Evolutionary conservation across 768 basidiomycete species (phyloP), one percentile per base, ranked within the genome.

Genomic region (Xerocomus potaroensis): DNA sequence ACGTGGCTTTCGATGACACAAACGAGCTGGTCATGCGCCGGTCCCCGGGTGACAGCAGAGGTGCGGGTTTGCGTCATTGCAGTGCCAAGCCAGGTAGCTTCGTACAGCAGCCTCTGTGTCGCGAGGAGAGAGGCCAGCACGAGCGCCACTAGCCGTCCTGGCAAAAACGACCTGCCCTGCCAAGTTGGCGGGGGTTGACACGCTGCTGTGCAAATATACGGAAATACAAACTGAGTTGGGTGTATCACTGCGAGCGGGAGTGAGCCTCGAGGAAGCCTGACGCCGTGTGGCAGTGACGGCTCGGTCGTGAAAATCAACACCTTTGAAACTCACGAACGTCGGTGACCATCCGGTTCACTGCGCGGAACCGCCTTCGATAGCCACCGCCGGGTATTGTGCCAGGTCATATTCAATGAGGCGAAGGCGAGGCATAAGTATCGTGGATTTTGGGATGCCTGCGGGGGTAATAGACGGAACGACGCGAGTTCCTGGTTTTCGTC

Each of bases 191-290:
- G 41, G 34, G 32, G 34, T 18, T 10, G 7, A 12, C 41, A 49
- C 19, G 30, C 26, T 31, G 27, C 39, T 41, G 35, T 9, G 19
- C 21, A 22, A 34, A 43, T 15, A 23, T 31, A 44, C n/a, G 22
- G 26, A 48, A 41, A 27, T 35, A 35, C 21, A 19, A 27, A 19
- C 30, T 12, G 31, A 26, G 26, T 21, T 26, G 16, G 39, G 23
- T 30, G 43, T 36, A 21, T 11, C 33, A 12, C 33, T 5, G 32
- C 9, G 30, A 26, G 45, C 30, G 41, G n/a, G n/a, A n/a, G 21
- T 32, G 50, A 23, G 53, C 63, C 63, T 67, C 58, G 54, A 65
- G 65, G 61, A 11, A 44, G 37, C 53, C 60, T 60, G 33, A 40
- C 47, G 48, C 38, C 22, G 30, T 38, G 52, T 54, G 64, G 64